phyloP scores from a whole-genome alignment of 768 basidiomycete genomes.

The Kwoniella heveanensis region DNA sequence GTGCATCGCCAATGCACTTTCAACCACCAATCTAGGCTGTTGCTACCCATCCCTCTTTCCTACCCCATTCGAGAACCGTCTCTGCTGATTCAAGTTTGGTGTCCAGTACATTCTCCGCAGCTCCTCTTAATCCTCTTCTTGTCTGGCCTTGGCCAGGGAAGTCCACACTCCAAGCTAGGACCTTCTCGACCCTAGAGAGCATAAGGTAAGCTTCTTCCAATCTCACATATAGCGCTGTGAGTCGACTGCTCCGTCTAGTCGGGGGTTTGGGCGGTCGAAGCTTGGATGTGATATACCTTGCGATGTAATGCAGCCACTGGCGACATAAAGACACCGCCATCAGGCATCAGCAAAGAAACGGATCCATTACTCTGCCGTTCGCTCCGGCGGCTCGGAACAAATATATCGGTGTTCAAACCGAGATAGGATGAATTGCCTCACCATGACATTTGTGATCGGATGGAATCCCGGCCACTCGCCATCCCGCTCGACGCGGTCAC shows the following conservation, averaged over 20 bases:
- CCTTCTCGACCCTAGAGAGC: neutral
- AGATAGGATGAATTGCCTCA: slow-evolving; percentile 59
- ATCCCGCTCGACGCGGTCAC: slow-evolving; percentile 59
- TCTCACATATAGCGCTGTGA: slow-evolving; percentile 11
- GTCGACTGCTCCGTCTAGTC: slow-evolving; percentile 11
- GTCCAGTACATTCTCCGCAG: neutral
- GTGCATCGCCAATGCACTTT: too few relatives aligned
- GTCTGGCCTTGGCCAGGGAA: slow-evolving; percentile 1
- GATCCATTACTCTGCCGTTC: too few relatives aligned
- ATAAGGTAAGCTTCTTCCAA: slow-evolving; percentile 5
- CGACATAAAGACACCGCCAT: too few relatives aligned
- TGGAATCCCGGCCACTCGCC: slow-evolving; percentile 73
- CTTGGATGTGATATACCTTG: slow-evolving; percentile 62
- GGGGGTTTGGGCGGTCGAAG: slow-evolving; percentile 7
- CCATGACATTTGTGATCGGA: slow-evolving; percentile 88
- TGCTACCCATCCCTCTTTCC: slow-evolving; percentile 8
- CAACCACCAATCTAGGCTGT: too few relatives aligned
- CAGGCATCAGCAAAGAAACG: too few relatives aligned
- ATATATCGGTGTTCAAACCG: neutral
- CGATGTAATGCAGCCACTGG: slow-evolving; percentile 90
- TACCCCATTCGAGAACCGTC: slow-evolving; percentile 5
- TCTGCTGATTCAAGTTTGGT: neutral
- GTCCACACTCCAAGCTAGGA: slow-evolving; percentile 10
- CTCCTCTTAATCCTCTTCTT: slow-evolving; percentile 12
- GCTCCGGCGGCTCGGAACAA: too few relatives aligned